Percentiles rank a stretch among this genome's conserved stretches.
These are phyloP conservation scores for Trametes pubescens DNA, from an alignment of 1,284 basidiomycete genomes.

Conservation along the genomic window DNA sequence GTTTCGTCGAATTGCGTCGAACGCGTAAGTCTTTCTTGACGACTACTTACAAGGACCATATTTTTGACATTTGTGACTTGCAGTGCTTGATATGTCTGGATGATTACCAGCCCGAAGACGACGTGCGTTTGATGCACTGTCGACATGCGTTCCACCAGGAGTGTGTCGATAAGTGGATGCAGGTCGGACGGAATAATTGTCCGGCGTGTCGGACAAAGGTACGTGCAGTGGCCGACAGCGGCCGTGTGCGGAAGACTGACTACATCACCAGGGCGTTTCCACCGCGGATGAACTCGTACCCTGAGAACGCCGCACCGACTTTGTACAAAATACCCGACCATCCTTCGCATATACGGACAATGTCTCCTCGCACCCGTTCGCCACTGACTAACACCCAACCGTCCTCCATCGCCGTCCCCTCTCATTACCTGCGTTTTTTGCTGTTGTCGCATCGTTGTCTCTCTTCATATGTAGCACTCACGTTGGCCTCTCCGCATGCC, in stretches of 20 bases:
- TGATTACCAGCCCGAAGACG: conserved; percentile 79
- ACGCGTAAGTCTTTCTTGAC: conserved; percentile 55
- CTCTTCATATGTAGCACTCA: conserved; percentile 32
- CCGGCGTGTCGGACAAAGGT: conserved; percentile 86
- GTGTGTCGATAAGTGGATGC: conserved; percentile 90
- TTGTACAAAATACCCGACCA: background rate
- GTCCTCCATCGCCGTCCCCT: conserved; percentile 10
- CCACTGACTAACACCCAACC: background rate
- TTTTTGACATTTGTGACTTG: conserved; percentile 14
- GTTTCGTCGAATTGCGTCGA: conserved; percentile 83
- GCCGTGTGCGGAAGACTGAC: background rate
- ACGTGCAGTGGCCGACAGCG: conserved; percentile 27
- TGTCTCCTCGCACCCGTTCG: conserved; percentile 1
- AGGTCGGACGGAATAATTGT: conserved; percentile 87
- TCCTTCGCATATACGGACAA: conserved; percentile 16
- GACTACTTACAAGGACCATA: background rate
- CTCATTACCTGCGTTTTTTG: conserved; percentile 19
- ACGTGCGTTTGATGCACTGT: conserved; percentile 81
- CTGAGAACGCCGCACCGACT: background rate
- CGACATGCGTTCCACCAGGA: conserved; percentile 86
- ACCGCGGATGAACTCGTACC: conserved; percentile 28
- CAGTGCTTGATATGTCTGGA: conserved; percentile 86
- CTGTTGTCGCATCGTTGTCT: conserved; percentile 33
- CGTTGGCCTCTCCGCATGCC: conserved; percentile 2
- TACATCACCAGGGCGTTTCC: conserved; percentile 36